These are phyloP conservation scores for Pueraria montana DNA, from an alignment of 306 rosid genomes.

Conservation along the genomic window DNA sequence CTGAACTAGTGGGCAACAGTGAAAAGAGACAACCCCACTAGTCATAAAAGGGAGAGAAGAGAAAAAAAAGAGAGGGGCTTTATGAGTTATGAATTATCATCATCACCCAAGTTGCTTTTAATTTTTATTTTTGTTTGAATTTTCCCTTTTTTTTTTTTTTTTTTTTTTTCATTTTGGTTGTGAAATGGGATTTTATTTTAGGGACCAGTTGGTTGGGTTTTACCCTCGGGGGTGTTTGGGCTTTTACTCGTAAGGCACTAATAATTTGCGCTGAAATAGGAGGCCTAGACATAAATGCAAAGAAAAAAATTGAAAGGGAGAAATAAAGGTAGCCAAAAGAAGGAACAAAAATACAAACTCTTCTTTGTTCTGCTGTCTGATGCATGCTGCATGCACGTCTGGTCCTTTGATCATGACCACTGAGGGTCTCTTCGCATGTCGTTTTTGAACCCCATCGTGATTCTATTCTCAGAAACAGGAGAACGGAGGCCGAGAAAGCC, in stretches of 20 bases:
- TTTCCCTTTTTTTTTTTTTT: background rate
- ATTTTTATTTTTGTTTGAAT: background rate
- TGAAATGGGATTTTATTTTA: slow-evolving; percentile 43
- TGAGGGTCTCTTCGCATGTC: slow-evolving; percentile 65
- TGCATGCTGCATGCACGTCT: slow-evolving; percentile 75
- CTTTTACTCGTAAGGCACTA: slow-evolving; percentile 27
- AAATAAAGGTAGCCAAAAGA: slow-evolving; percentile 56
- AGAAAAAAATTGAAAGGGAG: slow-evolving; percentile 10
- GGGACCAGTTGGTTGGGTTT: slow-evolving; percentile 46
- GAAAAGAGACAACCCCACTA: slow-evolving; percentile 53
- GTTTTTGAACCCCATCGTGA: slow-evolving; percentile 53
- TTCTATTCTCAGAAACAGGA: slow-evolving; percentile 54
- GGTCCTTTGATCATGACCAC: slow-evolving; percentile 71
- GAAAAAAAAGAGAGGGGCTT: slow-evolving; percentile 28
- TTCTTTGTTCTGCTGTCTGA: slow-evolving; percentile 57
- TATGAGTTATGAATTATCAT: slow-evolving; percentile 24
- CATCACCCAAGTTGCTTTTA: slow-evolving; percentile 11
- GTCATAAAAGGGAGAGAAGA: background rate
- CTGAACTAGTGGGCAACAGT: slow-evolving; percentile 57
- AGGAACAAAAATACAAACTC: slow-evolving; percentile 65
- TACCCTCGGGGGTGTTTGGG: background rate
- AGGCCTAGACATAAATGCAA: slow-evolving; percentile 12
- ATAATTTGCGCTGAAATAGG: slow-evolving; percentile 21
- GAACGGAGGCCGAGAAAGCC: slow-evolving; percentile 56
- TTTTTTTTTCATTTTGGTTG: background rate